phyloP scores from a whole-genome alignment of 2,329 filamentous ascomycete genomes.

The Penicillium sp. region DNA sequence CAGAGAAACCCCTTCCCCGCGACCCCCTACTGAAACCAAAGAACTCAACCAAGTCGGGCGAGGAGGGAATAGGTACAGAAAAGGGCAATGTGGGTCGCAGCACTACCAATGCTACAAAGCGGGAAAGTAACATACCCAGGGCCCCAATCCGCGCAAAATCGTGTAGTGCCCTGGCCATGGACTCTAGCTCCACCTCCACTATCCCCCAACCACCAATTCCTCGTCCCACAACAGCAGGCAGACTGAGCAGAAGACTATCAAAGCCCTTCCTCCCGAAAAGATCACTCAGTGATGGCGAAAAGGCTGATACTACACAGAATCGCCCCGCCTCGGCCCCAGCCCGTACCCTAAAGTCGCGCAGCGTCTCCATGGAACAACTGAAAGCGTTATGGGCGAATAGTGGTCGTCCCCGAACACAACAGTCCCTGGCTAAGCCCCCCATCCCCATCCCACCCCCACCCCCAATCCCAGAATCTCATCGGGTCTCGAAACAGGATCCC shows the following conservation, averaged over 20 bases:
- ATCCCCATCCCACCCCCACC: conserved; percentile 6
- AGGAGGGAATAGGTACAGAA: conserved; percentile 5
- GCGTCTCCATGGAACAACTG: conserved; percentile 29
- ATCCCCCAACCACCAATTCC: conserved; percentile 8
- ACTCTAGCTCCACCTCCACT: conserved; percentile 6
- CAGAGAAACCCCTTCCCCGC: conserved; percentile 33
- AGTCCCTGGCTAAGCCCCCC: conserved; percentile 12
- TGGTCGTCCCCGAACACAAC: conserved; percentile 17
- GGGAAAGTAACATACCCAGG: conserved; percentile 11
- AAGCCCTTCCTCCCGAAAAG: conserved; percentile 22
- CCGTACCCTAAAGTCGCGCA: conserved; percentile 24
- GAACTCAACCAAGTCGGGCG: conserved; percentile 10
- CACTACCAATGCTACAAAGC: conserved; percentile 11
- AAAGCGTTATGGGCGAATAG: conserved; percentile 19
- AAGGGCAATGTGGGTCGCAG: conserved; percentile 20
- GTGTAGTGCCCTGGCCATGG: conserved; percentile 20
- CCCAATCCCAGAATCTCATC: neutral
- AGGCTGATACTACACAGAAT: conserved; percentile 4
- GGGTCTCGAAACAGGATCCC: conserved; percentile 1
- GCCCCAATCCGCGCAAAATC: conserved; percentile 23
- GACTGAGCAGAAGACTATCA: conserved; percentile 27
- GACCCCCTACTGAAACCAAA: conserved; percentile 24
- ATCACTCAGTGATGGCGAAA: conserved; percentile 14
- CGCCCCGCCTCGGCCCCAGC: conserved; percentile 31
- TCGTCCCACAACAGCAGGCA: conserved; percentile 12